phyloP scores from a whole-genome alignment of 208 protist species.

The Crithidia bombi region DNA sequence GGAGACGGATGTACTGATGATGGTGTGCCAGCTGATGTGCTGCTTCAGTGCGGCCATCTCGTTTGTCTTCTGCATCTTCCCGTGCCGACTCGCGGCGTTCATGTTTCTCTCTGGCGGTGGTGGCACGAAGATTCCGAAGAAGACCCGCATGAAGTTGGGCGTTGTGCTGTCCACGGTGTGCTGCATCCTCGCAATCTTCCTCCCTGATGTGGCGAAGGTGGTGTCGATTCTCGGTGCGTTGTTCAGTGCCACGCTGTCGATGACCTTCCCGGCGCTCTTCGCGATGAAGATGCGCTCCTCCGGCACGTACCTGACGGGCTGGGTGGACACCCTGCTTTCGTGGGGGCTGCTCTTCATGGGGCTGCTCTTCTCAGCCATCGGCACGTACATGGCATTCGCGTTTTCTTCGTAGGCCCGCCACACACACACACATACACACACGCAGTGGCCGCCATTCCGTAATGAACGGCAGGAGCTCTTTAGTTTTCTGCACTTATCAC shows the following conservation, averaged over 20 bases:
- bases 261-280: constrained; percentile 81
- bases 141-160: constrained; percentile 54
- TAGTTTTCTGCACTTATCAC: too few species aligned
- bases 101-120: constrained; percentile 72
- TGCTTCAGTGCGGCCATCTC: constrained; percentile 76
- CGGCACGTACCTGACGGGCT: constrained; percentile 62
- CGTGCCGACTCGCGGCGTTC: constrained; percentile 64
- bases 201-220: constrained; percentile 68
- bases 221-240: constrained; percentile 71
- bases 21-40: constrained; percentile 69
- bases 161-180: constrained; percentile 40
- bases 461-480: too few species aligned
- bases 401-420: constrained; percentile 22
- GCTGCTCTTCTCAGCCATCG: constrained; percentile 55
- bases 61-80: constrained; percentile 81
- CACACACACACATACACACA: constrained; percentile 1
- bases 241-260: constrained; percentile 79
- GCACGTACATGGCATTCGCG: constrained; percentile 60
- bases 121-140: constrained; percentile 59
- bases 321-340: constrained; percentile 45
- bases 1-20: constrained; percentile 61
- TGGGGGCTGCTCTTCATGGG: constrained; percentile 55
- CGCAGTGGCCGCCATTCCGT: too few species aligned
- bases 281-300: constrained; percentile 67
- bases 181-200: constrained; percentile 59